Base-by-base conservation (phyloP, 169 alveolate genomes). In the Plasmodium cynomolgi region DNA sequence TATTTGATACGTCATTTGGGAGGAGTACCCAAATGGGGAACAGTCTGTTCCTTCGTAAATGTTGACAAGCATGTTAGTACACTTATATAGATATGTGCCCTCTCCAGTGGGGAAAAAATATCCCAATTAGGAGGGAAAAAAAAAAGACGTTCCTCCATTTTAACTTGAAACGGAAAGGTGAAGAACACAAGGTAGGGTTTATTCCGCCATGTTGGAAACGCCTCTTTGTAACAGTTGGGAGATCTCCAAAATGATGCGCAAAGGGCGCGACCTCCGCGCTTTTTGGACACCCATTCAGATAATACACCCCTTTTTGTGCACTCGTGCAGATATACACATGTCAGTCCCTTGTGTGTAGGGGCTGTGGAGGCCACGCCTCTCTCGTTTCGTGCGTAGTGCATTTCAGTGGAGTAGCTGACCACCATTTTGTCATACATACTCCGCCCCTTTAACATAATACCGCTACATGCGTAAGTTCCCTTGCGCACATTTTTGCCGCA, bases 1-100 rank as follows among this genome's bases (percentile, higher is more conserved):
- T 23, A 33, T 81, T 34, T 91, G 62, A 91, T 31, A 81, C 50
- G 7, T n/a, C 56, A n/a, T 75, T 33, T 34, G 50, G 77, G 37
- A 4, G 33, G 8, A 62, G 7, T 62, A 20, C 29, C 75, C 75
- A n/a, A 47, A 47, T 47, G 58, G 77, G 77, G 1, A 68, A 0
- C 17, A 20, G 7, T 23, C 77, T 68, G 4, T 23, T 68, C 6
- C 31, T 68, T 0, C 6, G 37, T 68, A 68, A 68, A 68, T 26
- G 31, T 23, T 68, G 41, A 26, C 77, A 68, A 2, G 37, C 39
- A 68, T 8, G 31, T 68, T 68, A 20, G 77, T 50, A 68, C 9
- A 13, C 37, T 20, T 68, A 23, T 23, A 68, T 23, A 26, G 34
- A 9, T 68, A 6, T 68, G 37, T 68, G 13, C 4, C 77, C 37